Percentiles rank a stretch among this genome's conserved stretches.
Evolutionary conservation across 2,329 filamentous ascomycete species (phyloP).

Genomic region (Alternaria incomplexa): DNA sequence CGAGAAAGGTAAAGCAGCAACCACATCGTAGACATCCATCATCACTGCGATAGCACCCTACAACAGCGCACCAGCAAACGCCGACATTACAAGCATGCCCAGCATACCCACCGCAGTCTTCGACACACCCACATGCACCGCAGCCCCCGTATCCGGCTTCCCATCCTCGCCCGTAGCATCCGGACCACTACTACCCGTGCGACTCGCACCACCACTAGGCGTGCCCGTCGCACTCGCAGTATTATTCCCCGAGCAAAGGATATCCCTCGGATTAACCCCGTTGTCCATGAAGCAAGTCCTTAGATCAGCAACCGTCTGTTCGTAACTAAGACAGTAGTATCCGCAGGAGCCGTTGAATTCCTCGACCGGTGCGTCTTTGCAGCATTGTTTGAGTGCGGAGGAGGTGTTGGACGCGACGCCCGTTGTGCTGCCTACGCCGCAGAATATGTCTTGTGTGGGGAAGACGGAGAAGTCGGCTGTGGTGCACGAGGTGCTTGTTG

Average conservation of each 20-base stretch:
- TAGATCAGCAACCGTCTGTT: slow-evolving; percentile 35
- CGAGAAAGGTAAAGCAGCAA: not conserved
- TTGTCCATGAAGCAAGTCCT: slow-evolving; percentile 36
- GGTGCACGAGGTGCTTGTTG: slow-evolving; percentile 28
- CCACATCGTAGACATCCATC: not conserved
- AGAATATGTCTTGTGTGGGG: slow-evolving; percentile 36
- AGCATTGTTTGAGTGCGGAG: slow-evolving; percentile 35
- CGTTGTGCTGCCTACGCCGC: slow-evolving; percentile 32
- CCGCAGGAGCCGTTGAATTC: slow-evolving; percentile 37
- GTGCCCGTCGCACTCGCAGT: slow-evolving; percentile 36
- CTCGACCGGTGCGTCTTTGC: slow-evolving; percentile 41
- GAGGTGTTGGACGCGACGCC: slow-evolving; percentile 34
- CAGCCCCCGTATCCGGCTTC: slow-evolving; percentile 19
- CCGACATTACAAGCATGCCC: slow-evolving; percentile 34
- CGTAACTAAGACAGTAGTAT: slow-evolving; percentile 36
- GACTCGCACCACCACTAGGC: slow-evolving; percentile 17
- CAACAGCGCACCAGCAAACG: slow-evolving; percentile 35
- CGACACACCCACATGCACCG: slow-evolving; percentile 21
- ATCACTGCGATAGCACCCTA: slow-evolving; percentile 4
- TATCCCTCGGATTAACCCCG: slow-evolving; percentile 25
- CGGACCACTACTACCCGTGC: slow-evolving; percentile 3
- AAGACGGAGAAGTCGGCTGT: slow-evolving; percentile 31
- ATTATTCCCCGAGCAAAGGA: slow-evolving; percentile 36
- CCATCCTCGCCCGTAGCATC: slow-evolving; percentile 6
- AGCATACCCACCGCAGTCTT: slow-evolving; percentile 39